Conservation (phyloP, 2,329 filamentous ascomycete genomes). For the Epichloe bromicola region DNA sequence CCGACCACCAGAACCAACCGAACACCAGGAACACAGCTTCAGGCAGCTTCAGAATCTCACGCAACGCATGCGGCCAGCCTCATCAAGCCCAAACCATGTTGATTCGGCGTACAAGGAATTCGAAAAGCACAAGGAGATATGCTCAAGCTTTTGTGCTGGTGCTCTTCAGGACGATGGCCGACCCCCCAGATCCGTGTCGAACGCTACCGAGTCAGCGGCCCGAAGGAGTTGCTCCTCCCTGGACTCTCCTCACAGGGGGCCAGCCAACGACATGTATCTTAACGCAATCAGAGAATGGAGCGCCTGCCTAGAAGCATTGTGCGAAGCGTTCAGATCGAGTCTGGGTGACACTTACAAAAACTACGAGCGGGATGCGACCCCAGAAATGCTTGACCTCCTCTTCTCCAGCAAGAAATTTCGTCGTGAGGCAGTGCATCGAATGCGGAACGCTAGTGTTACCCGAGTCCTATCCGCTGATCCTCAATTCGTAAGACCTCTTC, state of each 20-base stretch:
- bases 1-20: constrained; percentile 14
- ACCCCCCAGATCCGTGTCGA: constrained; percentile 12
- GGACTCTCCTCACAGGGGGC: constrained; percentile 17
- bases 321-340: constrained; percentile 27
- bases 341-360: constrained; percentile 31
- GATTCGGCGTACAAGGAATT: constrained; percentile 33
- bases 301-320: constrained; percentile 26
- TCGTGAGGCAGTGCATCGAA: constrained; percentile 28
- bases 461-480: constrained; percentile 30
- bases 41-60: constrained; percentile 23
- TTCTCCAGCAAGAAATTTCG: constrained; percentile 30
- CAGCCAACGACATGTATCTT: constrained; percentile 21
- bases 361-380: constrained; percentile 30
- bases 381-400: constrained; percentile 28
- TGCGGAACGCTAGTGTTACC: constrained; percentile 32
- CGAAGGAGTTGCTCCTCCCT: constrained; percentile 16
- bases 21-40: constrained; percentile 19
- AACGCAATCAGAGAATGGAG: constrained; percentile 32
- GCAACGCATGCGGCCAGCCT: constrained; percentile 22
- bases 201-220: constrained; percentile 11
- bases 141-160: constrained; percentile 25
- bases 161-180: constrained; percentile 28
- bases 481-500: constrained; percentile 23
- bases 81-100: constrained; percentile 22
- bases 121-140: constrained; percentile 26